These are phyloP conservation scores for Candida pini DNA, from an alignment of 805 yeast genomes.

Conservation along the genomic window DNA sequence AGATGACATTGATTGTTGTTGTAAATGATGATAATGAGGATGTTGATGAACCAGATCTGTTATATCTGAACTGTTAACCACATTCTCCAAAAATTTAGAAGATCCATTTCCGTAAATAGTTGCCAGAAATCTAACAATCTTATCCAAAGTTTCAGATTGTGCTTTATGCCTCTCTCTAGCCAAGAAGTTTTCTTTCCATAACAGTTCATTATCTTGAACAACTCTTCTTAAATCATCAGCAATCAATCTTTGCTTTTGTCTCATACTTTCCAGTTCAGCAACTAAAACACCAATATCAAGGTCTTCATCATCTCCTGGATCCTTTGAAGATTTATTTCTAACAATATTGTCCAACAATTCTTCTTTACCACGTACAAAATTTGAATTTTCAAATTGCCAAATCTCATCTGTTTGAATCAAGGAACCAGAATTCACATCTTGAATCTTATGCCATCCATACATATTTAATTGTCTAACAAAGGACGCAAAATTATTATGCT, in stretches of 20 bases:
- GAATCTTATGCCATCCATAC: constrained; percentile 99
- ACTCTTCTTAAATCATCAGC: constrained; percentile 81
- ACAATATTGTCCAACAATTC: constrained; percentile 82
- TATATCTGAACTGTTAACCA: constrained; percentile 11
- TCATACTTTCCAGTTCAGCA: constrained; percentile 69
- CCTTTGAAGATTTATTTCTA: constrained; percentile 55
- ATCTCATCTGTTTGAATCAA: constrained; percentile 64
- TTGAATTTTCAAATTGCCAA: constrained; percentile 84
- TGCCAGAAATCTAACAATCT: constrained; percentile 81
- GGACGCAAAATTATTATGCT: constrained; percentile 91
- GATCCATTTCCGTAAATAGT: constrained; percentile 69
- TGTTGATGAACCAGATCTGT: constrained; percentile 13
- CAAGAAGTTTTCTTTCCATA: constrained; percentile 85
- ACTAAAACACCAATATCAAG: constrained; percentile 50
- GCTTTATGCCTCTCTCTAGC: constrained; percentile 80
- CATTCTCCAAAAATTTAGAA: constrained; percentile 29
- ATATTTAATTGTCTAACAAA: constrained; percentile 94
- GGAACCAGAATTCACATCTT: constrained; percentile 79
- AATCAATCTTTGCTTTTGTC: constrained; percentile 71
- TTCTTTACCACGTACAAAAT: constrained; percentile 70
- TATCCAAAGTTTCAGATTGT: constrained; percentile 84
- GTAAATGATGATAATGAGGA: constrained; percentile 4
- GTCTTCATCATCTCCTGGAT: constrained; percentile 36
- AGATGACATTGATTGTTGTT: constrained; percentile 9
- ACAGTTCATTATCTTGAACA: constrained; percentile 77